Base-by-base conservation (phyloP, 2,329 filamentous ascomycete genomes). In the Phialocephala subalpina region DNA sequence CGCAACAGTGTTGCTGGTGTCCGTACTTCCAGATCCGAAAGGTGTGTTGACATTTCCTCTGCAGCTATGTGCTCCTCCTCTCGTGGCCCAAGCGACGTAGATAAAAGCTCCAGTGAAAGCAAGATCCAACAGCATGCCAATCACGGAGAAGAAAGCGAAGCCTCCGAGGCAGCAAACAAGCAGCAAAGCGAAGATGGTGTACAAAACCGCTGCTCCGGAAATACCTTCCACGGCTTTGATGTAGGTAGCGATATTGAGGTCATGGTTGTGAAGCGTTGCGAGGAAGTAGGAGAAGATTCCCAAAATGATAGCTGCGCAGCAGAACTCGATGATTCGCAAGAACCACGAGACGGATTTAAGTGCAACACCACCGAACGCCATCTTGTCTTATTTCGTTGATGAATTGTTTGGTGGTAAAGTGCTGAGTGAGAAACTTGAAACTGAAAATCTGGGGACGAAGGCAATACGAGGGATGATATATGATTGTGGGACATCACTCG, bases 231-330 rank as follows among this genome's bases (percentile, higher is more conserved):
- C 92, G 33, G 92, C 92, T 63, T 90, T 89, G 66, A 90, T 81
- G 81, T 86, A 90, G 71, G 79, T 87, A 20, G 85, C 82, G 70
- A 94, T 94, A 65, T 75, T 64, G 16, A 90, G 78, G 71, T 88
- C 74, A 79, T 93, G 87, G 74, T 90, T 87, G 68, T 86, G 78
- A 16, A 94, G 86, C 9, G 91, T 86, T 9, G 91, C 88, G 58
- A 97, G 87, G 84, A 94, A 97, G 84, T 97, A 97, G 58, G 89
- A 90, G 83, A 91, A 94, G 74, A 96, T 86, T 71, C 86, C 91
- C 68, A 97, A 86, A 67, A 95, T 86, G 71, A 97, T 84, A 66
- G 85, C 88, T 9, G 90, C 84, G 77, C 88, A 92, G 76, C 87
- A 83, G 78, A 97, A 91, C 74, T 93, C 87, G 64, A 97, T 80